Conservation (phyloP, 305 asterid genomes). For the Ilex paraguariensis region DNA sequence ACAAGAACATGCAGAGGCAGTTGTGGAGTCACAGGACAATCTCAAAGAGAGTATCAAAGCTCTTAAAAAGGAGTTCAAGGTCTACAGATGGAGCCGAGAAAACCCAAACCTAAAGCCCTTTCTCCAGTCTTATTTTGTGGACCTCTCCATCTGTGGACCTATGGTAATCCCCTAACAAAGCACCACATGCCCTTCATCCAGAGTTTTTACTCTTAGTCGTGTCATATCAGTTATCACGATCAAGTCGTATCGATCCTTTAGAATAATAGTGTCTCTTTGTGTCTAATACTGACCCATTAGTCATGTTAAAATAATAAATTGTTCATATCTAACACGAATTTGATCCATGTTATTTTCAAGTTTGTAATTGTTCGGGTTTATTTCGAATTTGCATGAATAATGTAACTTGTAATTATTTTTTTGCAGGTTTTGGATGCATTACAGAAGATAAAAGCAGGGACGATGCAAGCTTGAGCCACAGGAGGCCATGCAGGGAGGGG, state of each 20-base stretch:
- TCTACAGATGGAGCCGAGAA: constrained; percentile 65
- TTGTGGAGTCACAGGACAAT: constrained; percentile 21
- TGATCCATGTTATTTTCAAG: too few species aligned
- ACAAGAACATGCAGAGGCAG: constrained; percentile 45
- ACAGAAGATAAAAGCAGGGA: constrained; percentile 53
- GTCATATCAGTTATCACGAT: too few species aligned
- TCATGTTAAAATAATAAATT: too few species aligned
- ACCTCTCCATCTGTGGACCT: constrained; percentile 60
- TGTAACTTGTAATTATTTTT: too few species aligned
- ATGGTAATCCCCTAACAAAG: constrained; percentile 29
- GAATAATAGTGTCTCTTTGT: too few species aligned
- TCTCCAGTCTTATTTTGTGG: constrained; percentile 49
- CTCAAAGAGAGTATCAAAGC: constrained; percentile 8
- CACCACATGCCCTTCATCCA: too few species aligned
- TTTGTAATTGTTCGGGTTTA: too few species aligned
- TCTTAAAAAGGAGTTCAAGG: constrained; percentile 47
- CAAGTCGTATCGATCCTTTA: too few species aligned
- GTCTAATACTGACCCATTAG: too few species aligned
- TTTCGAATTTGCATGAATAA: too few species aligned
- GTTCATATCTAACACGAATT: too few species aligned
- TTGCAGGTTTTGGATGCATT: constrained; percentile 59
- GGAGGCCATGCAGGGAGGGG: constrained; percentile 72
- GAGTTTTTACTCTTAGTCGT: not conserved
- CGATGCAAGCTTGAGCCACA: constrained; percentile 51
- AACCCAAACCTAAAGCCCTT: constrained; percentile 43